These are phyloP conservation scores for Coniella vitis DNA, from an alignment of 2,329 filamentous ascomycete genomes.

Conservation along the genomic window DNA sequence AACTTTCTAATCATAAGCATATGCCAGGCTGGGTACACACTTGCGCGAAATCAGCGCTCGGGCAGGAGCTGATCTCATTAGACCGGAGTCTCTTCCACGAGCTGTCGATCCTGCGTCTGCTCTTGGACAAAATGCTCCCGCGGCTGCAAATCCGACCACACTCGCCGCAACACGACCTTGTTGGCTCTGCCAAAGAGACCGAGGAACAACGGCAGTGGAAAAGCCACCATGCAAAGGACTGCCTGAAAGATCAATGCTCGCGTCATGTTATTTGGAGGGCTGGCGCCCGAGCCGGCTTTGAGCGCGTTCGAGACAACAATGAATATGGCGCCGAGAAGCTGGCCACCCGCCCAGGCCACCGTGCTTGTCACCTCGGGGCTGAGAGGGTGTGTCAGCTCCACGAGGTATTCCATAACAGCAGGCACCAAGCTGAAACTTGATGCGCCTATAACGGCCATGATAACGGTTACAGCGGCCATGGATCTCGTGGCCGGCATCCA, in stretches of 20 bases:
- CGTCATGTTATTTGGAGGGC: conserved; percentile 66
- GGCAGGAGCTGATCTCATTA: not conserved
- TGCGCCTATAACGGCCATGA: conserved; percentile 72
- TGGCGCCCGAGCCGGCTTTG: conserved; percentile 42
- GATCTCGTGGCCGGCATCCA: conserved; percentile 64
- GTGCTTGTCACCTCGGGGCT: conserved; percentile 79
- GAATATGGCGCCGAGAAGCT: conserved; percentile 78
- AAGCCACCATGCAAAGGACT: conserved; percentile 56
- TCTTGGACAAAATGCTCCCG: not conserved
- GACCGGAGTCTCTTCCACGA: not conserved
- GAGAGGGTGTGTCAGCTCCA: conserved; percentile 81
- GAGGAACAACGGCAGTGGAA: conserved; percentile 62
- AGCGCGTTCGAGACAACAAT: conserved; percentile 77
- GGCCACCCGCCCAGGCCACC: conserved; percentile 79
- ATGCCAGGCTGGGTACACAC: no score
- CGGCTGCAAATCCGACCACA: conserved; percentile 33
- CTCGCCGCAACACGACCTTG: conserved; percentile 42
- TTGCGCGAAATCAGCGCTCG: no score
- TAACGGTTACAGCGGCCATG: conserved; percentile 64
- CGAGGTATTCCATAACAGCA: conserved; percentile 77
- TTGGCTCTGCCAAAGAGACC: conserved; percentile 61
- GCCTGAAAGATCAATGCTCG: conserved; percentile 72
- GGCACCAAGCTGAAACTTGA: conserved; percentile 75
- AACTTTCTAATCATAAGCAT: no score
- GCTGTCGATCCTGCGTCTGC: not conserved